Evolutionary conservation across 2,329 filamentous ascomycete species (phyloP).

Genomic region (Xylogone sp.): DNA sequence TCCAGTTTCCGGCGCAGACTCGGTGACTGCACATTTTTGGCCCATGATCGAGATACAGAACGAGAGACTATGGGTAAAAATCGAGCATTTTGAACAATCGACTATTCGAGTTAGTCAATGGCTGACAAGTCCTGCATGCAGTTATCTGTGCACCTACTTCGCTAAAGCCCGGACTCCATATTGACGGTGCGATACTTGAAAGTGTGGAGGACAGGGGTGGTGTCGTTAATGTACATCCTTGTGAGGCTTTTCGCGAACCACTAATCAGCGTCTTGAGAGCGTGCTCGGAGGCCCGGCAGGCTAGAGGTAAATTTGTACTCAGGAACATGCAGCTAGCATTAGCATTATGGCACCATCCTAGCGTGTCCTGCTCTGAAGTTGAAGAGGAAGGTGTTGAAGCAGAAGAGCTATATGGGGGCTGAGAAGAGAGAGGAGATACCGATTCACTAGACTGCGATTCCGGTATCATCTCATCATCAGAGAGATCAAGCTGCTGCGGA

Average conservation of each 20-base stretch:
- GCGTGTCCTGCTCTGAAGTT: conserved; percentile 1
- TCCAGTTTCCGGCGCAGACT: conserved; percentile 14
- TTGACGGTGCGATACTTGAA: conserved; percentile 14
- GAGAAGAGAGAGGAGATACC: neutral
- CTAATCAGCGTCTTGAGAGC: conserved; percentile 12
- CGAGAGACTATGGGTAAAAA: conserved; percentile 14
- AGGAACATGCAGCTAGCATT: neutral
- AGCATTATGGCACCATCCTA: neutral
- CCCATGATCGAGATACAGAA: conserved; percentile 11
- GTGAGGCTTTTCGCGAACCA: conserved; percentile 1
- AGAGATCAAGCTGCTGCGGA: neutral
- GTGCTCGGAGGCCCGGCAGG: conserved; percentile 6
- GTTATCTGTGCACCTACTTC: conserved; percentile 11
- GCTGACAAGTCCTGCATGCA: too few species aligned
- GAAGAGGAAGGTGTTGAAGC: conserved; percentile 1
- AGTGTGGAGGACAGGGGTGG: conserved; percentile 8
- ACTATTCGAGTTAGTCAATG: conserved; percentile 5
- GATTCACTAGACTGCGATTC: conserved; percentile 14
- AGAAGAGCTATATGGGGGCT: conserved; percentile 1
- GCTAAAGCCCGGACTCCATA: conserved; percentile 24
- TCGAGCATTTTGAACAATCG: conserved; percentile 14
- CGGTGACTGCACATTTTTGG: conserved; percentile 16
- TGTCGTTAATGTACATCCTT: conserved; percentile 10
- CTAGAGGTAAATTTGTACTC: neutral
- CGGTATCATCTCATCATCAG: conserved; percentile 9